Conservation (phyloP, 495 filamentous ascomycete genomes). For the Diplogelasinospora grovesii region DNA sequence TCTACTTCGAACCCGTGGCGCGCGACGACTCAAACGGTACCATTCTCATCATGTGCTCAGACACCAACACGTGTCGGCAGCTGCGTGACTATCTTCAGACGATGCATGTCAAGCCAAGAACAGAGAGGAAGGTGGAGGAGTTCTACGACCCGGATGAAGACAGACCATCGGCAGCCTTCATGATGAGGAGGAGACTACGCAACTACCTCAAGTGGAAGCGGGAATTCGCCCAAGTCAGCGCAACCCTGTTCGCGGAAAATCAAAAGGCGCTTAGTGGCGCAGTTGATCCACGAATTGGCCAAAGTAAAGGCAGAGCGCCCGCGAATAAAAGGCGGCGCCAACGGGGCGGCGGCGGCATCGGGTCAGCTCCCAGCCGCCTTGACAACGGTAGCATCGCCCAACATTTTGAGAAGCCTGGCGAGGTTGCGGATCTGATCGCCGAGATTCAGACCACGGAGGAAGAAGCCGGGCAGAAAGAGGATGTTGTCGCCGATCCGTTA, state of each 20-base stretch:
- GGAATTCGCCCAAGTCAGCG: slow-evolving; percentile 77
- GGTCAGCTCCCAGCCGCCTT: slow-evolving; percentile 39
- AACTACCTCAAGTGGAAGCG: slow-evolving; percentile 90
- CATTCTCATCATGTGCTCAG: slow-evolving; percentile 91
- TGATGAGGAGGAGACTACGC: slow-evolving; percentile 83
- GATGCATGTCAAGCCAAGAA: slow-evolving; percentile 69
- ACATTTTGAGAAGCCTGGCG: slow-evolving; percentile 43
- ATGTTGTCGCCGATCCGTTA: slow-evolving; percentile 72
- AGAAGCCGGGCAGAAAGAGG: slow-evolving; percentile 66
- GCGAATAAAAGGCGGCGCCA: slow-evolving; percentile 83
- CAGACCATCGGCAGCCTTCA: slow-evolving; percentile 67
- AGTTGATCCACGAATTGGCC: slow-evolving; percentile 40
- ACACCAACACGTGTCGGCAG: slow-evolving; percentile 80
- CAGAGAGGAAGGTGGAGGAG: slow-evolving; percentile 29
- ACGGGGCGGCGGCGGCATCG: slow-evolving; percentile 66
- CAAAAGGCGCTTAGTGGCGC: slow-evolving; percentile 69
- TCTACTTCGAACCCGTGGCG: slow-evolving; percentile 69
- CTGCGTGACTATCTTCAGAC: slow-evolving; percentile 84
- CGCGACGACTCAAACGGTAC: slow-evolving; percentile 85
- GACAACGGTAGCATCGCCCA: slow-evolving; percentile 44
- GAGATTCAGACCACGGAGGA: slow-evolving; percentile 74
- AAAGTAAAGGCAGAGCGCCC: slow-evolving; percentile 48
- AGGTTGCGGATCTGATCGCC: slow-evolving; percentile 53
- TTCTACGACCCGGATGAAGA: slow-evolving; percentile 41
- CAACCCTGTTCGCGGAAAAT: slow-evolving; percentile 64